phyloP scores from a whole-genome alignment of 2,329 filamentous ascomycete species.

The Torrubiella hemipterigena region DNA sequence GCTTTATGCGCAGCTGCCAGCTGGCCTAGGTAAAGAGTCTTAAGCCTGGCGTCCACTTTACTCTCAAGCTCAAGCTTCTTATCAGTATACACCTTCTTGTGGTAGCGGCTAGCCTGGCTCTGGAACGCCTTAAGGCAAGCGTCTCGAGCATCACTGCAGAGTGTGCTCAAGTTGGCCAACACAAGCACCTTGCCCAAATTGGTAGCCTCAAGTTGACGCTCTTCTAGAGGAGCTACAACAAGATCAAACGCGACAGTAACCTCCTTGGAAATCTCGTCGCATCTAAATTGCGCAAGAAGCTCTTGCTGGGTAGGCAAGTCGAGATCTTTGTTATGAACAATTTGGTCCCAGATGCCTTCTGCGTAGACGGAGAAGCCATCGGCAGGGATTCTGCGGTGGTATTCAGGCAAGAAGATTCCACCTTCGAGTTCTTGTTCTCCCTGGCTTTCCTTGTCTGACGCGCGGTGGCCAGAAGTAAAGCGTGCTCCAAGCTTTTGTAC shows the following conservation, averaged over 20 bases:
- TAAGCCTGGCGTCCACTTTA: conserved; percentile 82
- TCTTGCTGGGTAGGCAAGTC: conserved; percentile 96
- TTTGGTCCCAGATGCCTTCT: conserved; percentile 93
- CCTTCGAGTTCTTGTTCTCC: conserved; percentile 64
- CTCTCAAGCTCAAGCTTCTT: conserved; percentile 76
- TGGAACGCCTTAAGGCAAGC: conserved; percentile 78
- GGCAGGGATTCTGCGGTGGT: conserved; percentile 89
- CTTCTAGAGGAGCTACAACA: conserved; percentile 72
- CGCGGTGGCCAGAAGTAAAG: conserved; percentile 71
- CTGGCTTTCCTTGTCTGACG: conserved; percentile 47
- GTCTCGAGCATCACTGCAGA: conserved; percentile 59
- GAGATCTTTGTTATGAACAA: conserved; percentile 96
- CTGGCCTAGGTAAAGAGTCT: conserved; percentile 80
- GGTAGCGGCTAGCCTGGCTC: conserved; percentile 81
- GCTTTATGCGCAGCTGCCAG: conserved; percentile 80
- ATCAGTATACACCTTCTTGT: conserved; percentile 84
- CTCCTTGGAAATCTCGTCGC: conserved; percentile 90
- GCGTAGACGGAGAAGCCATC: conserved; percentile 95
- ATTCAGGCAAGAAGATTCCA: conserved; percentile 82
- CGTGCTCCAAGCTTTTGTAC: conserved; percentile 68
- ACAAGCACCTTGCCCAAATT: conserved; percentile 63
- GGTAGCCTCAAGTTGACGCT: conserved; percentile 65
- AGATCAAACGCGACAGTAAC: conserved; percentile 76
- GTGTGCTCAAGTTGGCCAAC: conserved; percentile 60
- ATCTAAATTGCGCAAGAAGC: conserved; percentile 89